phyloP scores from a whole-genome alignment of 371 early-diverging fungal species.

The Synchytrium microbalum region DNA sequence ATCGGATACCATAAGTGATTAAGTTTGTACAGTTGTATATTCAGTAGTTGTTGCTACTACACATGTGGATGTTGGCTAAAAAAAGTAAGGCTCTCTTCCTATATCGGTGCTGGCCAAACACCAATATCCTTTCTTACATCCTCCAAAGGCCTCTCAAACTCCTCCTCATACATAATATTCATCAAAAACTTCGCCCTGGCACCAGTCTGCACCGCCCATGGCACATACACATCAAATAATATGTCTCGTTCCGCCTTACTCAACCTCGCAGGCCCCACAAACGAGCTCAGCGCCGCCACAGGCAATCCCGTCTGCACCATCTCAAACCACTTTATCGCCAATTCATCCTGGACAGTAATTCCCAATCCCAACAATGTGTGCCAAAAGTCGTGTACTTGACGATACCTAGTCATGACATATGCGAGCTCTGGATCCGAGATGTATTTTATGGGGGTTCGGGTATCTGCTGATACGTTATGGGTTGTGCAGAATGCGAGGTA shows the following conservation, averaged over 20 bases:
- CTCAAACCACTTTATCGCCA: conserved; percentile 93
- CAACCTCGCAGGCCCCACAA: conserved; percentile 73
- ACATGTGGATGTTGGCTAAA: too few species aligned
- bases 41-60: not conserved
- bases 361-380: conserved; percentile 76
- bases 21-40: not conserved
- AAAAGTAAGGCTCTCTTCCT: too few species aligned
- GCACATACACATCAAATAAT: conserved; percentile 64
- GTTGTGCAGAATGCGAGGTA: conserved; percentile 73
- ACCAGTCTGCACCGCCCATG: conserved; percentile 90
- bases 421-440: conserved; percentile 85
- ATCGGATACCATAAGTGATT: not conserved
- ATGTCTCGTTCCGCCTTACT: conserved; percentile 47
- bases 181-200: conserved; percentile 62
- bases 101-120: conserved; percentile 21
- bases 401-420: conserved; percentile 87
- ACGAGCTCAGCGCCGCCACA: conserved; percentile 71
- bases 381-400: conserved; percentile 91
- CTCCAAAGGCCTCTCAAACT: conserved; percentile 60
- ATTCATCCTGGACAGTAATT: conserved; percentile 82
- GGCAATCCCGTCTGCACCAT: conserved; percentile 79
- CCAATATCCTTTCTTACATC: conserved; percentile 44
- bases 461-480: conserved; percentile 76
- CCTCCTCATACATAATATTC: conserved; percentile 84
- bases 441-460: conserved; percentile 75